Evolutionary conservation across 208 protist genomes (phyloP).

Genomic region (Leishmania martiniquensis): DNA sequence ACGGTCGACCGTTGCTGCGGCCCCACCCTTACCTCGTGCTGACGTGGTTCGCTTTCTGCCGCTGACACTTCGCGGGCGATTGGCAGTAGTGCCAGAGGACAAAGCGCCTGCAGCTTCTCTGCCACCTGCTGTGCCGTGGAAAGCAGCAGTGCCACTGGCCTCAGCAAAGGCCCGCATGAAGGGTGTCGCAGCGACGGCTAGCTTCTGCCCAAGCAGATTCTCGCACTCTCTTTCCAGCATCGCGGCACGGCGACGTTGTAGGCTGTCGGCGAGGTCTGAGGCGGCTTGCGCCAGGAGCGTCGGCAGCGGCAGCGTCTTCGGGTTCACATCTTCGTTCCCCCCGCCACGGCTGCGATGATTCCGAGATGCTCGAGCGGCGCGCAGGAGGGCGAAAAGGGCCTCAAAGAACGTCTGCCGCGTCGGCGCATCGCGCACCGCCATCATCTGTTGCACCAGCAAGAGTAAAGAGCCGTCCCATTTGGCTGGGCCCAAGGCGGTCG

Average conservation of each 20-base stretch:
- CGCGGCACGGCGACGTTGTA: slow-evolving; percentile 10
- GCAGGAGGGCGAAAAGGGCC: slow-evolving; percentile 62
- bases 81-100: background rate
- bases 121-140: background rate
- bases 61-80: background rate
- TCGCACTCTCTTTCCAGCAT: slow-evolving; percentile 23
- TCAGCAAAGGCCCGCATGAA: slow-evolving; percentile 1
- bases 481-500: background rate
- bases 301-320: slow-evolving; percentile 39
- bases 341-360: background rate
- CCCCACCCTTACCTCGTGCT: slow-evolving; percentile 1
- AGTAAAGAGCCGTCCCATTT: slow-evolving; percentile 64
- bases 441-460: slow-evolving; percentile 48
- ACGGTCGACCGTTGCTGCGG: background rate
- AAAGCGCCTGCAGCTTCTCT: background rate
- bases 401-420: slow-evolving; percentile 55
- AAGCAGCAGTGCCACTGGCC: background rate
- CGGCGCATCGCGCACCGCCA: slow-evolving; percentile 52
- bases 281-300: slow-evolving; percentile 57
- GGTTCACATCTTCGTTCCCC: background rate
- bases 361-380: slow-evolving; percentile 50
- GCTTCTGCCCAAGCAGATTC: slow-evolving; percentile 11
- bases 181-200: background rate
- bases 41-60: background rate
- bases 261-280: slow-evolving; percentile 32